Evolutionary conservation across 805 yeast species (phyloP).

Genomic region (Metschnikowia arizonensis): DNA sequence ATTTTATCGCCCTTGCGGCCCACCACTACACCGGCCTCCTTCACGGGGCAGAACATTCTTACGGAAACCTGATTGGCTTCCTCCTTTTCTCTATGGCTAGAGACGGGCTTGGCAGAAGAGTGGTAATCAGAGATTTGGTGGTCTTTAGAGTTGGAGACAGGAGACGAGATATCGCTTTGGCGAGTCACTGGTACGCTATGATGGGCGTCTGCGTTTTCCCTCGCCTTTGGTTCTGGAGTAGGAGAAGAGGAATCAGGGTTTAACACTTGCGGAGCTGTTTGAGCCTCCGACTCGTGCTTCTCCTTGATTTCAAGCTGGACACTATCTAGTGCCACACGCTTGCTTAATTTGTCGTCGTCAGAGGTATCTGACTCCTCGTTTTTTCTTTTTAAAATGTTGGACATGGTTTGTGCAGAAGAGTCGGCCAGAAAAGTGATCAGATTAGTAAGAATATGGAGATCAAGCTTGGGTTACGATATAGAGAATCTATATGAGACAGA

Average conservation of each 20-base stretch:
- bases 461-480: conserved; percentile 3
- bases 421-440: conserved; percentile 1
- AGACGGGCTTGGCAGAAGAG: conserved; percentile 29
- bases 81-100: conserved; percentile 38
- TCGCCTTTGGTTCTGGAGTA: background rate
- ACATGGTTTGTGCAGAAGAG: conserved; percentile 10
- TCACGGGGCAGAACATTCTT: conserved; percentile 71
- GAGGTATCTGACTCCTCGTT: conserved; percentile 51
- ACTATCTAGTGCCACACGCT: conserved; percentile 68
- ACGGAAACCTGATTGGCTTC: conserved; percentile 63
- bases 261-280: conserved; percentile 38
- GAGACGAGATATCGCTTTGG: background rate
- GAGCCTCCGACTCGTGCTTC: conserved; percentile 37
- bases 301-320: conserved; percentile 47
- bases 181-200: background rate
- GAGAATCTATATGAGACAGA: conserved; percentile 4
- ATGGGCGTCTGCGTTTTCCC: background rate
- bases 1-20: conserved; percentile 81
- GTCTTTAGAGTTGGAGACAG: background rate
- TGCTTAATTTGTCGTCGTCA: conserved; percentile 49
- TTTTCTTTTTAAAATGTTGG: conserved; percentile 56
- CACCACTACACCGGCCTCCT: conserved; percentile 70
- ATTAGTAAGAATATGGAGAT: conserved; percentile 2
- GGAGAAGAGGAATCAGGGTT: conserved; percentile 9
- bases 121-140: background rate